Conservation (phyloP, 2,329 filamentous ascomycete species). For the Mycocentrospora acerina region DNA sequence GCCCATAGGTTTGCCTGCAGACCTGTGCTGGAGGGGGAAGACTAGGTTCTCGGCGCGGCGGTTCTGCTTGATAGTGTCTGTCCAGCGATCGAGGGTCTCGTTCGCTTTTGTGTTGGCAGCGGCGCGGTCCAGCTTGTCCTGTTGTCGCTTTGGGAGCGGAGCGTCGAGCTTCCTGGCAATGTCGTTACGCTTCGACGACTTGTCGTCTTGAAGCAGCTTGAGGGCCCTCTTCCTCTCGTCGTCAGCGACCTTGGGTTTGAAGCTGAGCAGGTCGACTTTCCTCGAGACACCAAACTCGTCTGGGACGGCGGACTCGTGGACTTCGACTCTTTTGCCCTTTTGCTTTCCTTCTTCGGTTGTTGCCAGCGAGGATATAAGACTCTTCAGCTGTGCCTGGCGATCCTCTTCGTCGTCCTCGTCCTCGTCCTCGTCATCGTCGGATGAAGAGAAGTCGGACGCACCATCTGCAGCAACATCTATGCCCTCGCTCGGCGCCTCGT, state of each 20-base stretch:
- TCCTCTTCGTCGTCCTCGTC: conserved; percentile 53
- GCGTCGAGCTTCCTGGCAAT: conserved; percentile 73
- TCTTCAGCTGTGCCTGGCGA: conserved; percentile 65
- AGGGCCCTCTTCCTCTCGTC: conserved; percentile 75
- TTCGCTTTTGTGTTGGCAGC: conserved; percentile 90
- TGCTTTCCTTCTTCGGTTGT: conserved; percentile 41
- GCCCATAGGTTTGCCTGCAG: conserved; percentile 59
- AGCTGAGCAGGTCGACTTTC: conserved; percentile 74
- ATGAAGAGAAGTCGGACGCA: conserved; percentile 52
- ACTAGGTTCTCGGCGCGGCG: conserved; percentile 85
- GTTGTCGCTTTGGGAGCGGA: conserved; percentile 80
- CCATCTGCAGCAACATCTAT: conserved; percentile 48
- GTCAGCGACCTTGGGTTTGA: conserved; percentile 72
- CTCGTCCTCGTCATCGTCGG: conserved; percentile 46
- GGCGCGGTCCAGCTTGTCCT: conserved; percentile 77
- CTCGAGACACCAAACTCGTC: conserved; percentile 62
- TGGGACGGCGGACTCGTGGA: conserved; percentile 62
- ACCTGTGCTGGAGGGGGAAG: conserved; percentile 79
- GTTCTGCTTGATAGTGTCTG: conserved; percentile 92
- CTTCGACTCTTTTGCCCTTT: conserved; percentile 42
- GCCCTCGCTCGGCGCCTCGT: conserved; percentile 52
- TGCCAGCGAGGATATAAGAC: conserved; percentile 67
- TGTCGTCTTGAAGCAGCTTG: conserved; percentile 70
- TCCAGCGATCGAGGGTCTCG: conserved; percentile 86
- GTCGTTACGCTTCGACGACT: conserved; percentile 57